Base-by-base conservation (phyloP, 306 rosid genomes). In the Dicorynia guianensis region DNA sequence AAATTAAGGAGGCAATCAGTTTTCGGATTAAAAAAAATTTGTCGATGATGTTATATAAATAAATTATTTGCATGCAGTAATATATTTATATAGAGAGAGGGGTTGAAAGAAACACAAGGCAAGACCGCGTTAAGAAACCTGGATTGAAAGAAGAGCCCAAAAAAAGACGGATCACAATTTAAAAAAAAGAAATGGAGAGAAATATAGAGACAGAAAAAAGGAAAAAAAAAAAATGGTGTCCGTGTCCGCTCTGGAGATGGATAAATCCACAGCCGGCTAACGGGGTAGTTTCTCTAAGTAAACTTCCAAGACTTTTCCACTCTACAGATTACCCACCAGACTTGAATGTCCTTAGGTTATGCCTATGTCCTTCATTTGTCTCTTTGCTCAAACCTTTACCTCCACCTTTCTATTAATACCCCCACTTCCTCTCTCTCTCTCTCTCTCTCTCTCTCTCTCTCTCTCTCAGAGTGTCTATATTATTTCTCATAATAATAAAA, bases 191-290 rank as follows among this genome's bases (percentile, higher is more conserved):
- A n/a, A n/a, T n/a, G n/a, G 34, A 59, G 15, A 44, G 12, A 44
- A 3, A 3, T n/a, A 35, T 20, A 63, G 47, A 72, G 35, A 42
- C 48, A 75, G 60, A 46, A 80, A 5, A 11, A 52, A 52, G 30
- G 56, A 54, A 55, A 5, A 11, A 52, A n/a, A 57, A 39, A n/a
- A n/a, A n/a, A n/a, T n/a, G n/a, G 13, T 8, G 59, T 40, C 49
- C 11, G 7, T 58, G 71, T 38, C 57, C 63, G 33, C 14, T 56
- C 34, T 55, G 53, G 76, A 80, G 57, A 82, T 54, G 11, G 52
- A 1, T 39, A 79, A 64, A 80, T 81, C 86, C 80, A 54, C 59
- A 72, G 92, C 90, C 95, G 92, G 95, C 95, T 83, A 75, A 75
- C 69, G 84, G 82, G 77, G 83, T 78, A 74, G 35, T 25, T 64